Conservation (phyloP, 1,284 basidiomycete genomes). For the Cutaneotrichosporon mucoides region DNA sequence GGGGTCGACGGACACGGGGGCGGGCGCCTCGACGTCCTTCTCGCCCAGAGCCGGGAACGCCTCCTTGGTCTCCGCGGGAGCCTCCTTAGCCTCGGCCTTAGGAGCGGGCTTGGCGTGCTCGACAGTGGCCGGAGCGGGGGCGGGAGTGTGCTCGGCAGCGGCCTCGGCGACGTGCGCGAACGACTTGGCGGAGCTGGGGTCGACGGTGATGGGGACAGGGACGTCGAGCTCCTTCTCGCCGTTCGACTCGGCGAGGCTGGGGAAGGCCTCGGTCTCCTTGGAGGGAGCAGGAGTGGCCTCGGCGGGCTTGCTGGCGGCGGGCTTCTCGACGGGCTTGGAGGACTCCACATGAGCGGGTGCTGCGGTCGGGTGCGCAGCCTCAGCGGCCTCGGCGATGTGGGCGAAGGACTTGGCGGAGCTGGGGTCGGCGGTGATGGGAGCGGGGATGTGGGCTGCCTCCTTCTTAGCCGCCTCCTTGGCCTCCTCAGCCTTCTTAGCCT, state of each 20-base stretch:
- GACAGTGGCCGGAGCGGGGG: neutral
- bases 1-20: neutral
- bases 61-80: neutral
- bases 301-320: too few species aligned
- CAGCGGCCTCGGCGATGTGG: neutral
- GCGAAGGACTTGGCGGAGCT: slow-evolving; percentile 59
- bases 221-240: neutral
- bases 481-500: neutral
- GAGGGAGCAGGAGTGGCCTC: too few species aligned
- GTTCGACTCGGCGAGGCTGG: neutral
- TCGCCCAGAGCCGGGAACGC: neutral
- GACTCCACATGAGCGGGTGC: neutral
- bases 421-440: too few species aligned
- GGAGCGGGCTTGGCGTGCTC: too few species aligned
- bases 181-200: neutral
- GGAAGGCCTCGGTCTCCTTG: neutral
- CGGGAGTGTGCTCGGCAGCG: neutral
- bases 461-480: neutral
- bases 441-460: neutral
- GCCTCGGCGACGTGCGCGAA: neutral
- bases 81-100: neutral
- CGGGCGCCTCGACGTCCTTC: neutral
- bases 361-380: neutral
- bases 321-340: neutral
- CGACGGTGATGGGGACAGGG: neutral